phyloP scores from a whole-genome alignment of 345 rosid genomes.

The Orychophragmus violaceus region DNA sequence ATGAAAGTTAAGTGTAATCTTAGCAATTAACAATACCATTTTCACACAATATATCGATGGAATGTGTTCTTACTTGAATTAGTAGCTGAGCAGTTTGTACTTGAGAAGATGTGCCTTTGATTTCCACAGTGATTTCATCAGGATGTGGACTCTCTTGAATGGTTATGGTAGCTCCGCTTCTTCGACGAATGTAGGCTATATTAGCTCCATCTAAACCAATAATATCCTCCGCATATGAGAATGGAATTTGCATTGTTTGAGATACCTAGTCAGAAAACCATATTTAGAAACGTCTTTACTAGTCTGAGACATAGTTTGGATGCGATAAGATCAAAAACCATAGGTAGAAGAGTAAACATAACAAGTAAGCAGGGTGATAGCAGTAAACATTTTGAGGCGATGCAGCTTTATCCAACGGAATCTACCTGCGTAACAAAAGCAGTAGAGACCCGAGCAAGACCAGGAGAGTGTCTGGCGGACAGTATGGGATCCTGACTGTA shows the following conservation, averaged over 20 bases:
- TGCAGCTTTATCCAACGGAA: neutral
- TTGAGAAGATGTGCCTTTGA: conserved; percentile 69
- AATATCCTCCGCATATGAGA: conserved; percentile 75
- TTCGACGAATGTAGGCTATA: conserved; percentile 63
- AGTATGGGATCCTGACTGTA: conserved; percentile 54
- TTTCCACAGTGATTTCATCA: conserved; percentile 74
- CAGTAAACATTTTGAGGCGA: neutral
- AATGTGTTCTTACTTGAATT: conserved; percentile 49
- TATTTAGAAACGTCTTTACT: neutral
- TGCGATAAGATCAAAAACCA: neutral
- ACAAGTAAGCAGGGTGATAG: neutral
- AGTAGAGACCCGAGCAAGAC: conserved; percentile 43
- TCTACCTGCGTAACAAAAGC: conserved; percentile 56
- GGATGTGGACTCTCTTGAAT: conserved; percentile 65
- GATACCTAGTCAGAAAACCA: conserved; percentile 41
- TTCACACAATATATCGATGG: neutral
- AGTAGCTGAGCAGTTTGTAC: conserved; percentile 71
- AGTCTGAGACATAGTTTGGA: neutral
- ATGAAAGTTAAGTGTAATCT: neutral
- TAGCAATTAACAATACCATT: neutral
- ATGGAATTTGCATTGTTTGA: conserved; percentile 79
- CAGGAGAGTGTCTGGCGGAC: conserved; percentile 41
- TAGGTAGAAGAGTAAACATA: neutral
- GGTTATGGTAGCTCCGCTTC: conserved; percentile 71
- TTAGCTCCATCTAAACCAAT: conserved; percentile 71